Percentiles rank a stretch among this genome's conserved stretches.
These are phyloP conservation scores for Aspergillus quadricinctus DNA, from an alignment of 2,329 filamentous ascomycete genomes.

Conservation along the genomic window DNA sequence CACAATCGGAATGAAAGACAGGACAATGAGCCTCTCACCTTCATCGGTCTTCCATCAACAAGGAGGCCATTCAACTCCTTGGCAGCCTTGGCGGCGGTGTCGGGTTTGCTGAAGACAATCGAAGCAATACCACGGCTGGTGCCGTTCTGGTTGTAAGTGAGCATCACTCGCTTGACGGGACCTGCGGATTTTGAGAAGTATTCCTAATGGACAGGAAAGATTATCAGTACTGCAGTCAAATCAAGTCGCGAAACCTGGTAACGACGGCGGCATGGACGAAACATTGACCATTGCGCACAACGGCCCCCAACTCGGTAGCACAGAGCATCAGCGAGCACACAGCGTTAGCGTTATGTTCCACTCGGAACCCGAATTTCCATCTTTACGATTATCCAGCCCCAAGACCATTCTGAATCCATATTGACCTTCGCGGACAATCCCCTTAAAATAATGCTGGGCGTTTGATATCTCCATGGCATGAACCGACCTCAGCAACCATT, in stretches of 20 bases:
- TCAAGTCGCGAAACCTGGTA: constrained; percentile 17
- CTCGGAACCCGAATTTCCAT: background rate
- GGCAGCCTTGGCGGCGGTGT: constrained; percentile 80
- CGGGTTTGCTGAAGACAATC: constrained; percentile 75
- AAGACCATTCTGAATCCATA: background rate
- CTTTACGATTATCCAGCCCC: background rate
- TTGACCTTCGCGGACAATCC: background rate
- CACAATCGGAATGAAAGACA: constrained; percentile 8
- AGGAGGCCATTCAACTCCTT: constrained; percentile 80
- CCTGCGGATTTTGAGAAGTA: constrained; percentile 89
- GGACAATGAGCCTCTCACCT: constrained; percentile 52
- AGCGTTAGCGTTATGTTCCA: constrained; percentile 34
- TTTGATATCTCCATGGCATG: background rate
- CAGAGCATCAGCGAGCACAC: constrained; percentile 58
- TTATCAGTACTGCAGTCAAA: constrained; percentile 42
- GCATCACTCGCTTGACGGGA: constrained; percentile 81
- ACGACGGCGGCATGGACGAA: constrained; percentile 21
- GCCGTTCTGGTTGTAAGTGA: constrained; percentile 90
- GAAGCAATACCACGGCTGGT: constrained; percentile 89
- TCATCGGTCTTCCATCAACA: constrained; percentile 86
- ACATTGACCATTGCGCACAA: constrained; percentile 23
- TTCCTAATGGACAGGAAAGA: constrained; percentile 66
- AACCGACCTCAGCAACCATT: background rate
- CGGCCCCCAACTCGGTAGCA: constrained; percentile 20
- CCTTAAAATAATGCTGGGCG: background rate